These are phyloP conservation scores for Copromyces sp. DNA, from an alignment of 495 filamentous ascomycete genomes.

Conservation along the genomic window DNA sequence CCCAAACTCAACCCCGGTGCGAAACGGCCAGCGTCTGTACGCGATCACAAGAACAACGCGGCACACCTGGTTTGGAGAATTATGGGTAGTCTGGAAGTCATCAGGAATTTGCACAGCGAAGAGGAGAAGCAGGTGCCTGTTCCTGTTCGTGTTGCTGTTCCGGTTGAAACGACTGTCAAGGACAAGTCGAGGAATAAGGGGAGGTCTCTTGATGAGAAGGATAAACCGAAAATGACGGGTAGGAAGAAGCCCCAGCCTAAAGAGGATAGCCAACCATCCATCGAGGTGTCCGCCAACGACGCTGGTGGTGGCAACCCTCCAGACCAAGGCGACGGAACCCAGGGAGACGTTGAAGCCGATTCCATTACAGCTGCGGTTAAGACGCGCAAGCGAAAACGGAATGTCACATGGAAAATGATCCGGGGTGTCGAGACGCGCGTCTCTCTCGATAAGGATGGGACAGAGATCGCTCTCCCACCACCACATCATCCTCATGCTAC, in stretches of 20 bases:
- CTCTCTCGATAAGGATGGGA: slow-evolving; percentile 4
- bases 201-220: background rate
- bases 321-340: background rate
- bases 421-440: slow-evolving; percentile 26
- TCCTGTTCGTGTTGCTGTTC: background rate
- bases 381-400: slow-evolving; percentile 28
- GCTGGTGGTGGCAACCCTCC: background rate
- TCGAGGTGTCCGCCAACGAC: background rate
- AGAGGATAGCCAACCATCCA: background rate
- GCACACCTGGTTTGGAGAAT: slow-evolving; percentile 27
- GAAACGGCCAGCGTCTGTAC: slow-evolving; percentile 23
- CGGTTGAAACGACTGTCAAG: background rate
- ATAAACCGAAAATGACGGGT: background rate
- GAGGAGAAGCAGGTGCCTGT: background rate
- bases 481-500: background rate
- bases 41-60: slow-evolving; percentile 27
- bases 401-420: slow-evolving; percentile 25
- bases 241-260: background rate
- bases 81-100: slow-evolving; percentile 4
- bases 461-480: background rate
- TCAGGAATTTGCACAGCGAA: background rate
- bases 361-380: slow-evolving; percentile 33
- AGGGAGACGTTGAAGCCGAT: slow-evolving; percentile 1
- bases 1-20: slow-evolving; percentile 22
- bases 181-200: background rate